phyloP scores from a whole-genome alignment of 345 rosid genomes.

The Salix caprea region DNA sequence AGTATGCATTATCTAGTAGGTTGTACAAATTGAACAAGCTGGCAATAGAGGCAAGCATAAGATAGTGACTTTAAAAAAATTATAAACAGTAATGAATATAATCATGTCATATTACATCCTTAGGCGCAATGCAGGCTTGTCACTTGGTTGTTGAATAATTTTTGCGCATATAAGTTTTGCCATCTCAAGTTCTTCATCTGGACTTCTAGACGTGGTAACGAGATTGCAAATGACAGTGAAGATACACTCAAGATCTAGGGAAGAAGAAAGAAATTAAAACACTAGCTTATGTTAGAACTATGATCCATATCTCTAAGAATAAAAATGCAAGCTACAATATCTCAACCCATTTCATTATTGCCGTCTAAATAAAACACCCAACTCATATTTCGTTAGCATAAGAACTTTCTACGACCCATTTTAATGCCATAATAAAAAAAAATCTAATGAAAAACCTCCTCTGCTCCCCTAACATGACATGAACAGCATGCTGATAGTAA shows the following conservation, averaged over 20 bases:
- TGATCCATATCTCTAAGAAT: not conserved
- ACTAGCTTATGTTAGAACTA: not conserved
- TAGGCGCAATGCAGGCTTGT: constrained; percentile 79
- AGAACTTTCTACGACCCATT: not conserved
- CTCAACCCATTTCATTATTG: not conserved
- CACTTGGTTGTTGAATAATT: constrained; percentile 72
- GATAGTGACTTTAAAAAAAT: constrained; percentile 4
- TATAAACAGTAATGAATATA: constrained; percentile 1
- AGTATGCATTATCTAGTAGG: constrained; percentile 58
- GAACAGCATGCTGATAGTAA: not conserved
- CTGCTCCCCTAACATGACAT: not conserved
- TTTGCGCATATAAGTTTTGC: constrained; percentile 67
- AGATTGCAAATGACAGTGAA: constrained; percentile 92
- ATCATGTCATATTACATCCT: constrained; percentile 57
- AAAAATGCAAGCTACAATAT: not conserved
- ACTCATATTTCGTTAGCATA: not conserved
- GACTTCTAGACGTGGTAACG: constrained; percentile 54
- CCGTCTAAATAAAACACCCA: not conserved
- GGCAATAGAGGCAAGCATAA: constrained; percentile 27
- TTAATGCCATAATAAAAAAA: too few species aligned
- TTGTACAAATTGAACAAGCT: constrained; percentile 95
- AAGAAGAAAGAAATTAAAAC: not conserved
- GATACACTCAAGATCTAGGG: constrained; percentile 88
- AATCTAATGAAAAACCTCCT: not conserved
- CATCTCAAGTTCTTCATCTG: constrained; percentile 71